phyloP scores from a whole-genome alignment of 1,284 basidiomycete species.

The Trichosporon asahii region DNA sequence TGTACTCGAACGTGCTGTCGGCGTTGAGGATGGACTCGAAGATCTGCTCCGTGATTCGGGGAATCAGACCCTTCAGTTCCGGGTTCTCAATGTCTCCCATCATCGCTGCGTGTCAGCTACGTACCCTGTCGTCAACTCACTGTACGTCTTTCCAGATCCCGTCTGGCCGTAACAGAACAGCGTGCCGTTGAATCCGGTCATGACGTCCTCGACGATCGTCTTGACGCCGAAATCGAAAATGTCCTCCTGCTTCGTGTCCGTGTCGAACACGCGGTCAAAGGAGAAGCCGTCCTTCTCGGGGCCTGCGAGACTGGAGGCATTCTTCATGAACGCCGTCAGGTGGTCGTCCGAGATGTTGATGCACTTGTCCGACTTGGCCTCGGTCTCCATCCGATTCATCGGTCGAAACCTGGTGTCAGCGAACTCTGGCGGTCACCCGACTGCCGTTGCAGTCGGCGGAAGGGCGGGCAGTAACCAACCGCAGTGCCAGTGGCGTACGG shows the following conservation, averaged over 20 bases:
- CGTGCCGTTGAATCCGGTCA: slow-evolving; percentile 98
- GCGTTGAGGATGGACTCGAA: slow-evolving; percentile 96
- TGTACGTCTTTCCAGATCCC: slow-evolving; percentile 90
- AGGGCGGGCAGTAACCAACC: too few species aligned
- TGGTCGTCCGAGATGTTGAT: slow-evolving; percentile 79
- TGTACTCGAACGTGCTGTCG: slow-evolving; percentile 91
- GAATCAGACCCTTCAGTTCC: slow-evolving; percentile 92
- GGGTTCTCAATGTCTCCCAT: slow-evolving; percentile 77
- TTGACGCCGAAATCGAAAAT: slow-evolving; percentile 99
- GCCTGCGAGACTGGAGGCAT: slow-evolving; percentile 54
- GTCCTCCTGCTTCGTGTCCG: slow-evolving; percentile 84
- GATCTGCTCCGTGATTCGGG: slow-evolving; percentile 97
- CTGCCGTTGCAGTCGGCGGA: too few species aligned
- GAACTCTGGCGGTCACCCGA: too few species aligned
- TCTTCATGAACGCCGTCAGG: slow-evolving; percentile 72
- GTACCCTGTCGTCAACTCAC: slow-evolving; percentile 27
- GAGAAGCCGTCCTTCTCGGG: slow-evolving; percentile 67
- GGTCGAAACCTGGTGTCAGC: slow-evolving; percentile 75
- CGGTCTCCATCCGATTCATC: slow-evolving; percentile 83
- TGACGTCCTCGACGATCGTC: slow-evolving; percentile 74
- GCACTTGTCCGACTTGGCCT: slow-evolving; percentile 86
- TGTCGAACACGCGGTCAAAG: slow-evolving; percentile 95
- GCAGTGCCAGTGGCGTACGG: too few species aligned
- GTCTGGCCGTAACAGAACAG: slow-evolving; percentile 99
- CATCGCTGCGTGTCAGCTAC: slow-evolving; percentile 13